Conservation (phyloP, 441 rosid species). For the Dalechampia spathulata region DNA sequence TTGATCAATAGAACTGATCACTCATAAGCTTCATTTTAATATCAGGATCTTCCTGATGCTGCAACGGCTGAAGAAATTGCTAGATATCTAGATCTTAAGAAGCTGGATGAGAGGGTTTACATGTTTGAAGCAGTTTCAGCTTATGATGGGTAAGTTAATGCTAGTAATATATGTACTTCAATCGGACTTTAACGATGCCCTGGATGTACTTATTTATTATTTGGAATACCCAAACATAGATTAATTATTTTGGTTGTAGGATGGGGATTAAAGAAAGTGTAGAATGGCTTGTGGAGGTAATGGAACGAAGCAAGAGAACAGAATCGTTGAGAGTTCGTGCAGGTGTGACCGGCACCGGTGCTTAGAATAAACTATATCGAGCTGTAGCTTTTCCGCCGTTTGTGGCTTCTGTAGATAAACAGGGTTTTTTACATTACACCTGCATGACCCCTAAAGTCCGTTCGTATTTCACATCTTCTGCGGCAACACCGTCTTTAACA, state of each 20-base stretch:
- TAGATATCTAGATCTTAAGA: conserved; percentile 78
- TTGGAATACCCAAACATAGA: too few species aligned
- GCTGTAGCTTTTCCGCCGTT: conserved; percentile 16
- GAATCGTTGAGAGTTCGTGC: conserved; percentile 73
- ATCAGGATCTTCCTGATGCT: conserved; percentile 86
- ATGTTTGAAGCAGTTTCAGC: conserved; percentile 93
- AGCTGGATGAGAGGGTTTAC: conserved; percentile 82
- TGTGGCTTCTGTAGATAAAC: conserved; percentile 48
- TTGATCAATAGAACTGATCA: neutral
- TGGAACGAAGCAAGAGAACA: conserved; percentile 98
- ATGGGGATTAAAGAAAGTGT: conserved; percentile 80
- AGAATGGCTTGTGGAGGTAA: conserved; percentile 84
- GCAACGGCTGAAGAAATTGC: conserved; percentile 79
- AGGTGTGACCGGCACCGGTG: conserved; percentile 34
- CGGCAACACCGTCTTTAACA: too few species aligned
- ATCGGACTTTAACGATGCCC: too few species aligned
- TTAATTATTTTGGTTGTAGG: conserved; percentile 36
- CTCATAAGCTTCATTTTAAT: conserved; percentile 2
- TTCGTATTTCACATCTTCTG: too few species aligned
- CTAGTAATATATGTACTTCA: neutral
- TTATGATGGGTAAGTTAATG: conserved; percentile 66
- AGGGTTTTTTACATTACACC: conserved; percentile 27
- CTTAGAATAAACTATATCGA: conserved; percentile 22
- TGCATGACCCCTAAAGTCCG: too few species aligned
- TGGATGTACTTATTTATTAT: too few species aligned